Evolutionary conservation across 345 rosid species (phyloP), one percentile per base, ranked within the genome.

Genomic region (Eucalyptus marginata): DNA sequence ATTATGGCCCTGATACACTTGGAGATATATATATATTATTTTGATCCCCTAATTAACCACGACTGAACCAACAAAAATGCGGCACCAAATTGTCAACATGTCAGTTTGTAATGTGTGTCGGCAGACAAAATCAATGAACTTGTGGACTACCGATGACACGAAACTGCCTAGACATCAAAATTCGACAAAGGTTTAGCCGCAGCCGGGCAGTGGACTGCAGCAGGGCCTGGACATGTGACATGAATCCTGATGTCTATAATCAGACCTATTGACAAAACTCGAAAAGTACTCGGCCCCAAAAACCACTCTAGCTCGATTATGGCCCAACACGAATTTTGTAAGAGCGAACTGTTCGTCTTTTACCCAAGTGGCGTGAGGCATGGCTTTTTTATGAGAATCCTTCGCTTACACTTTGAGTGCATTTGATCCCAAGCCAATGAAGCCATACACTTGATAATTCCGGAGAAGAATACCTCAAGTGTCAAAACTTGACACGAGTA

Each of bases 391-490:
- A 18, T 1, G 4, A 62, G 71, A 5, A 62, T 62, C 33, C 33
- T 62, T 29, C 68, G 7, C 68, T 29, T 27, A 62, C 79, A 95
- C 51, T 8, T 1, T 89, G 56, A 52, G 58, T 7, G 24, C 2
- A 18, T 52, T 18, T 52, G 58, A 52, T 52, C 58, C 58, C 24
- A 52, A 18, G 24, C 24, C 58, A 18, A 52, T 52, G 10, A 52
- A 52, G 4, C 58, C 58, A 52, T 3, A 1, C 4, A 3, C 58
- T 52, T 1, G 2, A 7, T 3, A 52, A 18, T 7, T 52, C 2
- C 0, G 24, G 56, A 52, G 0, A 52, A 52, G 0, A 52, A 52
- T 18, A 18, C 0, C 0, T 52, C 58, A 18, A 18, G 56, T 52
- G 0, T 17, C 22, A 17, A 52, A 52, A 52, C 10, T 52, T 17